Base-by-base conservation (phyloP, 352 stramenopile species). In the Pythium scleroteichum region DNA sequence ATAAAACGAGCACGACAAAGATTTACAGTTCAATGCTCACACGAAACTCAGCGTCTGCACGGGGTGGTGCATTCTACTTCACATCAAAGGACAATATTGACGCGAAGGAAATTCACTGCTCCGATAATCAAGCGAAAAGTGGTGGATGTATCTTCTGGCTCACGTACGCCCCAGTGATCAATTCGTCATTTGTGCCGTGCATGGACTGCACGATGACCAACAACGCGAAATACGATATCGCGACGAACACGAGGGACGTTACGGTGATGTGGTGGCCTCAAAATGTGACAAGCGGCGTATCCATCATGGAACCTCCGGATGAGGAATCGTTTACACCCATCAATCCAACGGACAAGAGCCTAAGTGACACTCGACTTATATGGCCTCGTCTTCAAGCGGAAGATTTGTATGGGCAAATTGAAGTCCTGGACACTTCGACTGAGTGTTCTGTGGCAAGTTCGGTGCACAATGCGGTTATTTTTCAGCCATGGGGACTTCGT, bases 101-200 rank as follows among this genome's bases (percentile, higher is more conserved):
- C 0, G 77, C 69, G 1, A 41, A 26, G 2, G 26, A 20, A 8
- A 66, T 86, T 35, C 55, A 53, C 4, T 87, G 76, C 33, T 58
- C 32, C 26, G 19, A 33, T 0, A 90, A 90, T 45, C 51, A 27
- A 14, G 80, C 80, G 0, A 59, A 53, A 41, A 90, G 80, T 33
- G 80, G 78, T 2, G 80, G 80, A 0, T 90, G 80, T 52, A 58
- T 90, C 1, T 90, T 85, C 49, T 90, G 80, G 80, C 33, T 76
- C n/a, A 78, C 75, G 0, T 72, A 75, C 22, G 32, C 62, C 20
- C 16, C 40, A 2, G 16, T 4, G 4, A 44, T 71, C 29, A 29
- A 54, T 4, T 38, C 41, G 3, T 54, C 66, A 1, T 33, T 75
- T 1, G 59, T 78, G 17, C 76, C 76, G 10, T 90, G 78, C 23